These are phyloP conservation scores for Metschnikowia peoriensis DNA, from an alignment of 805 yeast species.

Conservation along the genomic window DNA sequence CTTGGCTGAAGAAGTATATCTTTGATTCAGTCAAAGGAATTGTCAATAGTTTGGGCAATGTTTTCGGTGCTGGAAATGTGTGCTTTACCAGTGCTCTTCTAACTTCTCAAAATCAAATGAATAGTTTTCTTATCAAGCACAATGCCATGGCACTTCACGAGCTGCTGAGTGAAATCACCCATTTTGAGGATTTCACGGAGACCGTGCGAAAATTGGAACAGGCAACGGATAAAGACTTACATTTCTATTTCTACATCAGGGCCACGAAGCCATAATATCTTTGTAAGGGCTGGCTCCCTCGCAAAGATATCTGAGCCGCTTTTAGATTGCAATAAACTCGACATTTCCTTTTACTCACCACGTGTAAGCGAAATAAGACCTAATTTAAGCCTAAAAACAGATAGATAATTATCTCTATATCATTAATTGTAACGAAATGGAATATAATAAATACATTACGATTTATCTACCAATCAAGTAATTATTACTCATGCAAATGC, in stretches of 20 bases:
- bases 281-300: slow-evolving; percentile 1
- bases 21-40: slow-evolving; percentile 2
- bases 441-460: too few species aligned
- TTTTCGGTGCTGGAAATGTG: slow-evolving; percentile 37
- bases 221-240: slow-evolving; percentile 11
- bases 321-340: too few species aligned
- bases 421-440: too few species aligned
- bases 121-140: slow-evolving; percentile 28
- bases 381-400: too few species aligned
- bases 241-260: slow-evolving; percentile 26
- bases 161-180: slow-evolving; percentile 31
- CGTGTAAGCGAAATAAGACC: too few species aligned
- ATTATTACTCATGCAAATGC: too few species aligned
- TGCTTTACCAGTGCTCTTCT: slow-evolving; percentile 29
- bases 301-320: neutral
- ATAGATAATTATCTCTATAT: too few species aligned
- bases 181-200: slow-evolving; percentile 2
- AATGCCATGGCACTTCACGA: slow-evolving; percentile 31
- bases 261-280: slow-evolving; percentile 22
- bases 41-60: neutral
- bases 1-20: neutral
- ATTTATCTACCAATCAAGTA: too few species aligned
- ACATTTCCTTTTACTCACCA: too few species aligned
- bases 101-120: slow-evolving; percentile 30
- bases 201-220: slow-evolving; percentile 2